Base-by-base conservation (phyloP, 352 stramenopile species). In the Aphanomyces euteiches region DNA sequence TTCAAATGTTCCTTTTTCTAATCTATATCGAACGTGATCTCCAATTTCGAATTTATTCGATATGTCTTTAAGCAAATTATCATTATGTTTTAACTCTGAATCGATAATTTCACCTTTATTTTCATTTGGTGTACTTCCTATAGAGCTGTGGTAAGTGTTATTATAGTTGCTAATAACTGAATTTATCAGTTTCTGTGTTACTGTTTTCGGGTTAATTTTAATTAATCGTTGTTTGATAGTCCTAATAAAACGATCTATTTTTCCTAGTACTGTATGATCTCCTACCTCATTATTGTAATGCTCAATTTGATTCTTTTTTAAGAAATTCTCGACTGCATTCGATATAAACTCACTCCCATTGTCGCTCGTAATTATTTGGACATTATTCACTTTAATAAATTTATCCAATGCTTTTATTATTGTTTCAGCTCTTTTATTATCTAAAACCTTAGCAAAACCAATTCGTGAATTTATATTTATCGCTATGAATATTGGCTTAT, bases 391-490 rank as follows among this genome's bases (percentile, higher is more conserved):
- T 6, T 66, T 28, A 28, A 74, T 50, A 37, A 79, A 76, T 8
- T 36, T 34, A 47, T 74, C 75, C 2, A 79, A 39, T 1, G 68
- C 77, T 36, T 37, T 43, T 21, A 81, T 21, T 34, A 84, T 66
- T 10, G 61, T 72, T 45, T 34, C 28, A 38, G 69, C 74, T 10
- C 47, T 74, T 59, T 79, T 82, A 66, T 82, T 77, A 45, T 48
- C 21, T 57, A 82, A 68, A 1, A 81, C 5, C 47, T 77, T 77
- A 37, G 69, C 73, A 38, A 75, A 81, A 17, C 75, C 77, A 7
- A 81, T 41, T 28, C 75, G 72, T 34, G 66, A 76, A 56, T 80
- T 79, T 43, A 81, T 80, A 56, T 83, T 83, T 58, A 80, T 63
- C 65, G 59, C 63, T 37, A 61, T 77, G 8, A 80, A 54, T 43